Percentiles rank a stretch among this genome's conserved stretches.
phyloP scores from a whole-genome alignment of 73 alveolate species.

The Effrenium voratum region DNA sequence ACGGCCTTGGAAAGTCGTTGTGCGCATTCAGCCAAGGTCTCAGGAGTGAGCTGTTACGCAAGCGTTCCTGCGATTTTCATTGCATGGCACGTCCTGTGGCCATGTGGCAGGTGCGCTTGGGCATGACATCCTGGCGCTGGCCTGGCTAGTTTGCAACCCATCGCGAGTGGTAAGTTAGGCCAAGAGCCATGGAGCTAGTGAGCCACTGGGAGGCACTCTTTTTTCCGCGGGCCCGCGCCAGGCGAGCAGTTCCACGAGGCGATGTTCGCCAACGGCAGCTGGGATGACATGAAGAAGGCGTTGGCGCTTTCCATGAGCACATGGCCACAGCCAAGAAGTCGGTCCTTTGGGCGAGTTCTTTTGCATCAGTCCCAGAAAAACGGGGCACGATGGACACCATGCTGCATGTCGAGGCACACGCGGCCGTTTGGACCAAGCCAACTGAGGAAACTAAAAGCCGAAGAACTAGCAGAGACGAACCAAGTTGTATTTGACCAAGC shows the following conservation, averaged over 20 bases:
- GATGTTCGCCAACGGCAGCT: conserved; percentile 42
- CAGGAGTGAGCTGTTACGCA: not conserved
- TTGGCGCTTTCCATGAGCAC: too few species aligned
- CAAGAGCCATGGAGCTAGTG: too few species aligned
- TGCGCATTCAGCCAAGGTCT: not conserved
- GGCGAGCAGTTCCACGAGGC: conserved; percentile 73
- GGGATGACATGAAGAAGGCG: conserved; percentile 45
- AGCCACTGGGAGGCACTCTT: not conserved
- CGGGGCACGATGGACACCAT: too few species aligned
- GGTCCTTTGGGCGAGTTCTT: too few species aligned
- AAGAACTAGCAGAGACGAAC: too few species aligned
- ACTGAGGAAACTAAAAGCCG: too few species aligned
- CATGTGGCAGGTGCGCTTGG: conserved; percentile 52
- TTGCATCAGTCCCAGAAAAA: too few species aligned
- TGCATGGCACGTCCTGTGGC: not conserved
- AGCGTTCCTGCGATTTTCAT: not conserved
- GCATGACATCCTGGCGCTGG: conserved; percentile 62
- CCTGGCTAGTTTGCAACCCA: not conserved
- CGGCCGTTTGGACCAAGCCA: too few species aligned
- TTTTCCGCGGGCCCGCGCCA: not conserved
- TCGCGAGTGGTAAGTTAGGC: too few species aligned
- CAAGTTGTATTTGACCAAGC: too few species aligned
- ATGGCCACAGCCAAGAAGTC: too few species aligned
- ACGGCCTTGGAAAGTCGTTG: not conserved
- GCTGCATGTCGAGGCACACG: too few species aligned